These are phyloP conservation scores for Hirschfeldia incana DNA, from an alignment of 345 rosid species.

Conservation along the genomic window DNA sequence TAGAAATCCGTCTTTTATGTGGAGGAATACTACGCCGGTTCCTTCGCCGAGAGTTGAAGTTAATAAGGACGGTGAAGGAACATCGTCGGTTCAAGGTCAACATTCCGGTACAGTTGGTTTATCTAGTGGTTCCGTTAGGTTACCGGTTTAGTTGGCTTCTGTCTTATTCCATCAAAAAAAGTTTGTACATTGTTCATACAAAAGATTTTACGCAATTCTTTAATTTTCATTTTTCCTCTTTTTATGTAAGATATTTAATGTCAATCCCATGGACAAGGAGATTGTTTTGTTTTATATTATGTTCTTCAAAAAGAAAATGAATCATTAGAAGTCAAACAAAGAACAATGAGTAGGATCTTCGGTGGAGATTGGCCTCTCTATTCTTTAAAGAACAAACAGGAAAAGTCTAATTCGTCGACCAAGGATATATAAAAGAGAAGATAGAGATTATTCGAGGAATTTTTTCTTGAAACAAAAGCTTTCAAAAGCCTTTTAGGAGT, in stretches of 20 bases:
- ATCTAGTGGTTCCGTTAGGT: background rate
- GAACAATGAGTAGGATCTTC: background rate
- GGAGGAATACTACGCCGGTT: background rate
- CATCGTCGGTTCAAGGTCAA: background rate
- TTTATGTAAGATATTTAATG: constrained; percentile 7
- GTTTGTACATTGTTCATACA: constrained; percentile 13
- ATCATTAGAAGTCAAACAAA: constrained; percentile 7
- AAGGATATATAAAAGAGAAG: background rate
- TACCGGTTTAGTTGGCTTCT: background rate
- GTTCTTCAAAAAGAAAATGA: background rate
- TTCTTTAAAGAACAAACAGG: background rate
- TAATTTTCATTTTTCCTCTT: background rate
- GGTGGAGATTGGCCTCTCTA: background rate
- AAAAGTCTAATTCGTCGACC: background rate
- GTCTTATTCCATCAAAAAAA: background rate
- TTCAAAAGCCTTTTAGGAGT: too few relatives aligned
- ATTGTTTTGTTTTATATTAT: background rate
- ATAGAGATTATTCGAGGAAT: background rate
- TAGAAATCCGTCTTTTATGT: background rate
- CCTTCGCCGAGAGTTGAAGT: background rate
- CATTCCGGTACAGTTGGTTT: background rate
- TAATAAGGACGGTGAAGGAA: background rate
- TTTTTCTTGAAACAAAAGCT: too few relatives aligned
- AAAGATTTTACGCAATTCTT: constrained; percentile 19
- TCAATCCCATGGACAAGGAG: constrained; percentile 19